Evolutionary conservation across 176 grass and related monocot genomes (phyloP), one percentile per base, ranked within the genome.

Genomic region (Aegilops longissima): DNA sequence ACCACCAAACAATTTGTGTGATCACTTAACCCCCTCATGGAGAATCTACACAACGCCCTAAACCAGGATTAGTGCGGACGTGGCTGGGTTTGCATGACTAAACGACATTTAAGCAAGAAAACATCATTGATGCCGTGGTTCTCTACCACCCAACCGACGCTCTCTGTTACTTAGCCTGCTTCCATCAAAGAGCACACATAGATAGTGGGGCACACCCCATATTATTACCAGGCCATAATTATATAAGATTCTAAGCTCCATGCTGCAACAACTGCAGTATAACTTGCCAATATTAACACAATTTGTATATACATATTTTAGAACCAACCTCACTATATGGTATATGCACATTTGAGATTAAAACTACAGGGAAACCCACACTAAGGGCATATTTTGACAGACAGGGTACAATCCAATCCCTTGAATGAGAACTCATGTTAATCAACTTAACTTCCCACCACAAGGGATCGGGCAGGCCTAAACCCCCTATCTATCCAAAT

Each of bases 401-500:
- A 17, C 75, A 21, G 17, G 51, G 73, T 54, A 76, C 25, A 76
- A 76, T 76, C 44, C 44, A 76, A 52, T 76, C 24, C 44, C 44
- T 76, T 76, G 72, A 51, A 76, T 52, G 44, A 52, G 73, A 25
- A 76, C 47, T 25, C 24, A 76, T 76, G 51, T 16, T 54, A 31
- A 52, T 52, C 73, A 52, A 76, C 14, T 76, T 76, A 54, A 73
- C 39, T 25, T 39, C 70, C 70, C 70, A 73, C 13, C 70, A 73
- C n/a, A 45, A 73, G 70, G 70, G 39, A 45, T 25, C 70, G 24
- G 27, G 45, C 44, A 76, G 17, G 73, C 25, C 73, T 54, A 76
- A 76, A 54, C 14, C 47, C 73, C 47, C 73, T 33, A 76, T 31
- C 76, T 61, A 61, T 23, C 77, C 12, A 79, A 79, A 79, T 61